Percentiles rank a stretch among this genome's conserved stretches.
phyloP scores from a whole-genome alignment of 2,329 filamentous ascomycete species.

The Aurifilum marmelostoma region DNA sequence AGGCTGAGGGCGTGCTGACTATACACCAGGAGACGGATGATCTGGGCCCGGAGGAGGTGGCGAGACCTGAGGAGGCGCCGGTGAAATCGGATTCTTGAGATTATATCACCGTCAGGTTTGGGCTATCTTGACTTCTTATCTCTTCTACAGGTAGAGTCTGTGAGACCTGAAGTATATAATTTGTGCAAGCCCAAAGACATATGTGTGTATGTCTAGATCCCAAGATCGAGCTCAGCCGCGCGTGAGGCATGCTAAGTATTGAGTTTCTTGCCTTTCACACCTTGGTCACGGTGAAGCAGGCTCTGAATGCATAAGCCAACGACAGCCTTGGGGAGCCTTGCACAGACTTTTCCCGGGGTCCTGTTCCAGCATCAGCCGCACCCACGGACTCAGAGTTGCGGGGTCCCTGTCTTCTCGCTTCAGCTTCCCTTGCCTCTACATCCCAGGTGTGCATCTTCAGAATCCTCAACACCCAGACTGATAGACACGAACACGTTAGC shows the following conservation, averaged over 20 bases:
- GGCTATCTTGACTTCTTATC: background rate
- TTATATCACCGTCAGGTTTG: background rate
- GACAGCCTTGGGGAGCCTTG: background rate
- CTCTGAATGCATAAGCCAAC: constrained; percentile 24
- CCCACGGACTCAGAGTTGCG: constrained; percentile 34
- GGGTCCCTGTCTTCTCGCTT: constrained; percentile 36
- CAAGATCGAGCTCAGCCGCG: background rate
- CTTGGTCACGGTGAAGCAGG: constrained; percentile 27
- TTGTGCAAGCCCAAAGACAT: constrained; percentile 5
- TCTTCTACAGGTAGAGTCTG: background rate
- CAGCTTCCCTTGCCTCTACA: constrained; percentile 35
- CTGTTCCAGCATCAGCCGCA: constrained; percentile 22
- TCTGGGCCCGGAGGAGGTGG: constrained; percentile 1
- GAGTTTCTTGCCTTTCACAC: constrained; percentile 13
- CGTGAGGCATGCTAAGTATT: too few relatives aligned
- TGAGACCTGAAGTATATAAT: background rate
- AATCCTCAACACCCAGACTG: constrained; percentile 47
- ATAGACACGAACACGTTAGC: background rate
- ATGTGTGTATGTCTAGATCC: background rate
- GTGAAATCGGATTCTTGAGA: background rate
- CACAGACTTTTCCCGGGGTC: background rate
- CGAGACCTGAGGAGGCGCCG: background rate
- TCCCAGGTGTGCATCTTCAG: constrained; percentile 49
- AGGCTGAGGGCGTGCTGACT: background rate
- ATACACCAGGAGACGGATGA: constrained; percentile 10